Conservation (phyloP, 1,284 basidiomycete genomes). For the Chiua sp. region DNA sequence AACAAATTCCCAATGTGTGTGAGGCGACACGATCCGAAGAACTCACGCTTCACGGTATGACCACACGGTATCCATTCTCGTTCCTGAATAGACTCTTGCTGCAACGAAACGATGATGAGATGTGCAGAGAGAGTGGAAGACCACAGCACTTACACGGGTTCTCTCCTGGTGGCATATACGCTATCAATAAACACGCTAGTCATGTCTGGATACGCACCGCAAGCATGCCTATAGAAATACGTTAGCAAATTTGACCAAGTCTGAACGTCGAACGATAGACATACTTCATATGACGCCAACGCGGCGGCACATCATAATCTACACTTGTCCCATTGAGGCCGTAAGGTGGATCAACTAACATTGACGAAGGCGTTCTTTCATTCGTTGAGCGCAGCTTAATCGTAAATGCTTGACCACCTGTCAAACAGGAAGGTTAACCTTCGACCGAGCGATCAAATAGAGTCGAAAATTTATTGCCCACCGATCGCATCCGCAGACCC, state of each 20-base stretch:
- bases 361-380: conserved; percentile 48
- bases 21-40: neutral
- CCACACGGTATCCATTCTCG: conserved; percentile 59
- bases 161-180: conserved; percentile 23
- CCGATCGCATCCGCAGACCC: conserved; percentile 64
- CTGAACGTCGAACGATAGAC: neutral
- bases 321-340: conserved; percentile 40
- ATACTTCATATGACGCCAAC: conserved; percentile 56
- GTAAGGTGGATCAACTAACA: conserved; percentile 53
- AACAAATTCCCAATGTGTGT: conserved; percentile 26
- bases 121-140: neutral
- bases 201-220: conserved; percentile 35
- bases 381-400: conserved; percentile 54
- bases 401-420: conserved; percentile 54
- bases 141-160: conserved; percentile 21
- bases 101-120: conserved; percentile 7
- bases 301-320: conserved; percentile 37
- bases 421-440: conserved; percentile 21
- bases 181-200: neutral
- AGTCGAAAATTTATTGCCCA: conserved; percentile 19
- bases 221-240: conserved; percentile 44
- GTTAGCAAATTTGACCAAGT: neutral
- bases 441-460: neutral
- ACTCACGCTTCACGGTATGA: conserved; percentile 53
- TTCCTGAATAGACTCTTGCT: conserved; percentile 31